Evolutionary conservation across 805 yeast species (phyloP).

Genomic region (Limtongia smithiae): DNA sequence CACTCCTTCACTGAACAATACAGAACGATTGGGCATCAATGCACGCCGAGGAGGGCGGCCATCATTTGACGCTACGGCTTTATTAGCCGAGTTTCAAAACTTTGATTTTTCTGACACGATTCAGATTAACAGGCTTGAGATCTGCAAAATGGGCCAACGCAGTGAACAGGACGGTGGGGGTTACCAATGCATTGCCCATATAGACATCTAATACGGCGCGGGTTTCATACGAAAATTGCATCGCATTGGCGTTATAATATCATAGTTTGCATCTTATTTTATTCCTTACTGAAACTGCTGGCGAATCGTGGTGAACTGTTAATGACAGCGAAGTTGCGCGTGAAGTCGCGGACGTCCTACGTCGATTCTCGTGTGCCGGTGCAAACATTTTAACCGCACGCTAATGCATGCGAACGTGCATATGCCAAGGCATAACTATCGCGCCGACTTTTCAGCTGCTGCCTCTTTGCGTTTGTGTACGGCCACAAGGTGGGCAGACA

Average conservation of each 20-base stretch:
- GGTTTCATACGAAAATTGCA: not conserved
- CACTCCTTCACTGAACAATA: no score
- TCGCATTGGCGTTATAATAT: not conserved
- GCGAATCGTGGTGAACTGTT: no score
- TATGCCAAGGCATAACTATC: no score
- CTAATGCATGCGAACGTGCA: no score
- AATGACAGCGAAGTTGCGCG: no score
- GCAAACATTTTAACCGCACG: no score
- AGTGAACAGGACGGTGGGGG: slow-evolving; percentile 17
- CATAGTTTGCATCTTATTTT: not conserved
- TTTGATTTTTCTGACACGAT: slow-evolving; percentile 4
- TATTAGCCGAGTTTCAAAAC: slow-evolving; percentile 7
- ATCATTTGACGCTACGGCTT: slow-evolving; percentile 11
- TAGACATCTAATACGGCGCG: slow-evolving; percentile 4
- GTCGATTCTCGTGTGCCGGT: no score
- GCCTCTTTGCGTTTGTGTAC: no score
- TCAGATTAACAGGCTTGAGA: slow-evolving; percentile 8
- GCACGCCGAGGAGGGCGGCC: slow-evolving; percentile 2
- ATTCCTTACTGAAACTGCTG: no score
- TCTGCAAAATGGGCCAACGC: slow-evolving; percentile 22
- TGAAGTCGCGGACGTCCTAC: no score
- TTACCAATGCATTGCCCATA: slow-evolving; percentile 12
- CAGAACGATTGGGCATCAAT: not conserved
- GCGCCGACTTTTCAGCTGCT: no score
- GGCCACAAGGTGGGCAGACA: no score